Conservation (phyloP, 148 eudicot genomes). For the Chenopodium album region DNA sequence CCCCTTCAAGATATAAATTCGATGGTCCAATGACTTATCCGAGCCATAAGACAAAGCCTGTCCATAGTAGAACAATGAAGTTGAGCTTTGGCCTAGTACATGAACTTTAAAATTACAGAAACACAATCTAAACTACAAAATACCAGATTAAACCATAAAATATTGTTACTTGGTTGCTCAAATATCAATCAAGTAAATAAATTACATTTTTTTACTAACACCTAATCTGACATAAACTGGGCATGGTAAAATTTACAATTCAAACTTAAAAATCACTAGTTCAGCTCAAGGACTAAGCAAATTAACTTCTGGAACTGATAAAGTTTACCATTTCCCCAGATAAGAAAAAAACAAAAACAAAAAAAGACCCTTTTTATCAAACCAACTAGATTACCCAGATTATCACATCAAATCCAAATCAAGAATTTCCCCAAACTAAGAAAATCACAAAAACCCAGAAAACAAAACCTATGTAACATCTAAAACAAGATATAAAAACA, state of each 20-base stretch:
- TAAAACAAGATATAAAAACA: not conserved
- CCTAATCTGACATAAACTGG: constrained; percentile 11
- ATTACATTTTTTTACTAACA: not conserved
- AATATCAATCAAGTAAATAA: not conserved
- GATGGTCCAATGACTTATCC: constrained; percentile 3
- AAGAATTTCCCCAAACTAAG: constrained; percentile 14
- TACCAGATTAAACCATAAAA: constrained; percentile 5
- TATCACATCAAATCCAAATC: not conserved
- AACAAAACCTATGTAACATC: not conserved
- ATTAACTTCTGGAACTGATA: not conserved
- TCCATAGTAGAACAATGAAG: constrained; percentile 11
- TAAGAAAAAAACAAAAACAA: too few species aligned
- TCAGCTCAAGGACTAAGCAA: not conserved
- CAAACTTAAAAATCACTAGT: constrained; percentile 7
- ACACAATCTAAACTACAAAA: not conserved
- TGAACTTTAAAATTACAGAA: not conserved
- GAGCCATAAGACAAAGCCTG: constrained; percentile 23
- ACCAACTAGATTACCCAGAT: not conserved
- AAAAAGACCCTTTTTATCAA: not conserved
- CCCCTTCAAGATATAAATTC: constrained; percentile 30
- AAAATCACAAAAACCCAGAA: constrained; percentile 15
- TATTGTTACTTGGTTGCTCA: constrained; percentile 8
- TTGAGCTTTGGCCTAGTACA: constrained; percentile 3
- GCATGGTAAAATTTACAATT: not conserved
- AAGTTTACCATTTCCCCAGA: not conserved